phyloP scores from a whole-genome alignment of 306 rosid species.

The Canavalia gladiata region DNA sequence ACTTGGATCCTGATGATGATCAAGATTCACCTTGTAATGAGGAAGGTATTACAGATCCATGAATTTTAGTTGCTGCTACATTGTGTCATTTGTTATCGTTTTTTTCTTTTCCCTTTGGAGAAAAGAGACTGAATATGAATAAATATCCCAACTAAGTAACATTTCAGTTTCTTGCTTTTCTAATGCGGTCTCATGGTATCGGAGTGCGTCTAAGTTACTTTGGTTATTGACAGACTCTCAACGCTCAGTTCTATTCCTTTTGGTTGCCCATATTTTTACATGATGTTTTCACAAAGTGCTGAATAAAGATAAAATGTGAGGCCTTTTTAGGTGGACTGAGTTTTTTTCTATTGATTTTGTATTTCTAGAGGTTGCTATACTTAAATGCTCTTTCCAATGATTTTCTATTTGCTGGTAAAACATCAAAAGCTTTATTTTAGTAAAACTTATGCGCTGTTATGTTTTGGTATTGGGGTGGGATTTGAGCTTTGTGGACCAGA shows the following conservation, averaged over 20 bases:
- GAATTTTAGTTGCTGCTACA: conserved; percentile 9
- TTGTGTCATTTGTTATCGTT: conserved; percentile 26
- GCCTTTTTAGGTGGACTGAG: neutral
- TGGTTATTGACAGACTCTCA: conserved; percentile 31
- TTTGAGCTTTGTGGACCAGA: conserved; percentile 20
- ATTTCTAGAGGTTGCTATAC: conserved; percentile 6
- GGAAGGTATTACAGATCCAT: conserved; percentile 70
- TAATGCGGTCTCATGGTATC: conserved; percentile 10
- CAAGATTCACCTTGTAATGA: conserved; percentile 63
- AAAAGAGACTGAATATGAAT: conserved; percentile 23
- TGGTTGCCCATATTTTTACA: conserved; percentile 19
- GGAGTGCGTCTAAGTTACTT: neutral
- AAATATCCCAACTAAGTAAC: conserved; percentile 2
- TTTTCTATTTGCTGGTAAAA: conserved; percentile 9
- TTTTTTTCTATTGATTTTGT: conserved; percentile 6
- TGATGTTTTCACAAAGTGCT: conserved; percentile 4
- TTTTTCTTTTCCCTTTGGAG: conserved; percentile 7
- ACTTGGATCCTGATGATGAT: conserved; percentile 87
- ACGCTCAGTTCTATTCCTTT: conserved; percentile 20
- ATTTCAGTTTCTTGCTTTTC: conserved; percentile 27
- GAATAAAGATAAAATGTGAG: conserved; percentile 21
- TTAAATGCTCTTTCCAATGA: neutral
- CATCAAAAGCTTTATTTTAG: neutral
- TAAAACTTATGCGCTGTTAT: neutral
- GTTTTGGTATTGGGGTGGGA: conserved; percentile 4